A percentile compares a stretch with the other conserved stretches of the same genome.
These are phyloP conservation scores for Yarrowia alimentaria DNA, from an alignment of 805 yeast genomes.

Conservation along the genomic window DNA sequence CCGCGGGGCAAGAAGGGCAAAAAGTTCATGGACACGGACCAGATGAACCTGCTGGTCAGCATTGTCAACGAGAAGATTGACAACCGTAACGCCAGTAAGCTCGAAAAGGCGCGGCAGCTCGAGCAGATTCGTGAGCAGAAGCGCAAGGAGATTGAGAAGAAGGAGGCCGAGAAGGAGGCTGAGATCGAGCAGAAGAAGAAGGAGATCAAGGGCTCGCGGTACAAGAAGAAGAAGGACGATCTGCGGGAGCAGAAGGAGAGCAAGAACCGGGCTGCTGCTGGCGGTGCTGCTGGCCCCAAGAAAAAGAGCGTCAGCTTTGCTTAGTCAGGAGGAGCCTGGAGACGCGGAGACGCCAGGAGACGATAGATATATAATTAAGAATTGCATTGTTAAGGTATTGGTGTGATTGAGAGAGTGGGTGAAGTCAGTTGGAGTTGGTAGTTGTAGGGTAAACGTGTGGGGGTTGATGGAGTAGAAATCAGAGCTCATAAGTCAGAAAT, in stretches of 20 bases:
- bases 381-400: too few relatives aligned
- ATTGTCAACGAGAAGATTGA: constrained; percentile 82
- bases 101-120: constrained; percentile 83
- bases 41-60: constrained; percentile 70
- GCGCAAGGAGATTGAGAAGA: constrained; percentile 81
- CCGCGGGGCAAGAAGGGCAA: constrained; percentile 72
- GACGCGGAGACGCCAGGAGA: too few relatives aligned
- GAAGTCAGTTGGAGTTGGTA: too few relatives aligned
- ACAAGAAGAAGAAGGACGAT: neutral
- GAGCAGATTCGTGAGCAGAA: constrained; percentile 87
- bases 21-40: constrained; percentile 53
- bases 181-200: constrained; percentile 73
- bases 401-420: too few relatives aligned
- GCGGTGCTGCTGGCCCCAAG: too few relatives aligned
- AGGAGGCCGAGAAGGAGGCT: constrained; percentile 65
- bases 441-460: too few relatives aligned
- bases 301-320: constrained; percentile 22
- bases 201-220: constrained; percentile 52
- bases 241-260: neutral
- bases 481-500: too few relatives aligned
- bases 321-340: too few relatives aligned
- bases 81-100: constrained; percentile 74
- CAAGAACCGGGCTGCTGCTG: too few relatives aligned
- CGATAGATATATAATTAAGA: too few relatives aligned
- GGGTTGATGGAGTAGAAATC: too few relatives aligned